Evolutionary conservation across 345 rosid species (phyloP).

Genomic region (Syzygium jambos): DNA sequence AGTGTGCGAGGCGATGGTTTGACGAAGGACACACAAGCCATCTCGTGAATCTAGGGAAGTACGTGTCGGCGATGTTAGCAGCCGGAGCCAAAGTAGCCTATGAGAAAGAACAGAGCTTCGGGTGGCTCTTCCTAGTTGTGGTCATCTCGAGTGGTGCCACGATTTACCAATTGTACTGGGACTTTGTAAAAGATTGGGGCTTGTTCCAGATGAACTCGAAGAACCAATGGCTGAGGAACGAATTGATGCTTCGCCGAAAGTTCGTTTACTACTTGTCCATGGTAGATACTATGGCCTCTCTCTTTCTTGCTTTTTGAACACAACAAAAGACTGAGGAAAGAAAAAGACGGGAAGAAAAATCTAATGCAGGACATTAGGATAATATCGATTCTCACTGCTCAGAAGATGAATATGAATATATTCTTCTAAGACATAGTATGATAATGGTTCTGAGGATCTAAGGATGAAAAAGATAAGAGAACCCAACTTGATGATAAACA

Average conservation of each 20-base stretch:
- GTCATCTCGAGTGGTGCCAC: constrained; percentile 80
- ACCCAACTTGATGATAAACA: background rate
- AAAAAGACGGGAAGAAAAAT: background rate
- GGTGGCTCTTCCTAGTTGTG: constrained; percentile 69
- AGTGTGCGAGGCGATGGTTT: constrained; percentile 97
- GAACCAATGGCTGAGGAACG: constrained; percentile 98
- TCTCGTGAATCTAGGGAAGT: constrained; percentile 82
- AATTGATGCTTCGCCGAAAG: constrained; percentile 83
- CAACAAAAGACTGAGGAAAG: background rate
- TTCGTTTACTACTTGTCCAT: constrained; percentile 86
- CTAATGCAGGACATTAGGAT: background rate
- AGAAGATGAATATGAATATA: constrained; percentile 16
- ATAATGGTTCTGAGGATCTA: background rate
- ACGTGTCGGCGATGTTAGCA: constrained; percentile 95
- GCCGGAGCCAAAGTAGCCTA: constrained; percentile 92
- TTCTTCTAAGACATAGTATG: constrained; percentile 6
- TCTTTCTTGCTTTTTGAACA: background rate
- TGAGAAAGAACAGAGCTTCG: constrained; percentile 55
- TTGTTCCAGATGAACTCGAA: constrained; percentile 76
- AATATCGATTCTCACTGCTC: background rate
- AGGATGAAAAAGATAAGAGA: background rate
- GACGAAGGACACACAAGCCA: constrained; percentile 77
- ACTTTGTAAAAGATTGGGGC: constrained; percentile 98
- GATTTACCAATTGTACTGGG: constrained; percentile 93
- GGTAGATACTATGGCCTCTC: constrained; percentile 29